Evolutionary conservation across 345 rosid species (phyloP).

Genomic region (Eucalyptus marginata): DNA sequence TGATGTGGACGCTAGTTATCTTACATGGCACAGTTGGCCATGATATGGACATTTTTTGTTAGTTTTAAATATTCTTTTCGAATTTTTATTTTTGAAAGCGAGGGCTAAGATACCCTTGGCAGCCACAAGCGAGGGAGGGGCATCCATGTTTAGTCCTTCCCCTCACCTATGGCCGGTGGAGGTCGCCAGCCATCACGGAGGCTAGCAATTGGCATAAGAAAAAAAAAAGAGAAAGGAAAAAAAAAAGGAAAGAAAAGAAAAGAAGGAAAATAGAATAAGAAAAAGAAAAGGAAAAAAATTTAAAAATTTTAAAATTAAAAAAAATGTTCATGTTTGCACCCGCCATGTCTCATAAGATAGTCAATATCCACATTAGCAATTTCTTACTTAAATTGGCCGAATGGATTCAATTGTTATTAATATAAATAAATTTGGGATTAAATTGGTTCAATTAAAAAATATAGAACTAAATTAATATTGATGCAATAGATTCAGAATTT

Average conservation of each 20-base stretch:
- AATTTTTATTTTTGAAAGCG: background rate
- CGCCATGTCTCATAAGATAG: fast-evolving
- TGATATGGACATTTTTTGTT: background rate
- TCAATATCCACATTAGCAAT: background rate
- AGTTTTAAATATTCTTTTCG: no score
- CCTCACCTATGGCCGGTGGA: background rate
- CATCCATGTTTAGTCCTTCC: background rate
- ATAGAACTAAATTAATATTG: background rate
- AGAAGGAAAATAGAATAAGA: no score
- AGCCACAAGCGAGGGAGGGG: background rate
- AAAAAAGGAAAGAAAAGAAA: no score
- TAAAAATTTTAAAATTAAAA: no score
- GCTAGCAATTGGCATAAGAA: background rate
- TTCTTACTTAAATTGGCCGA: fast-evolving
- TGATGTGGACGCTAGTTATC: fast-evolving
- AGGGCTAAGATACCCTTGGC: background rate
- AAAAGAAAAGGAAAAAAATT: no score
- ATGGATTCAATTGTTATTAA: background rate
- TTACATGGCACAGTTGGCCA: fast-evolving
- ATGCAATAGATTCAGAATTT: background rate
- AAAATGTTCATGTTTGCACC: no score
- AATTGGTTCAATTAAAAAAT: background rate
- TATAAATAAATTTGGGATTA: fast-evolving
- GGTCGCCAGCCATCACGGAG: fast-evolving
- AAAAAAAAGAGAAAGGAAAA: fast-evolving